These are phyloP conservation scores for Tolypocladium album DNA, from an alignment of 2,329 filamentous ascomycete species.

Conservation along the genomic window DNA sequence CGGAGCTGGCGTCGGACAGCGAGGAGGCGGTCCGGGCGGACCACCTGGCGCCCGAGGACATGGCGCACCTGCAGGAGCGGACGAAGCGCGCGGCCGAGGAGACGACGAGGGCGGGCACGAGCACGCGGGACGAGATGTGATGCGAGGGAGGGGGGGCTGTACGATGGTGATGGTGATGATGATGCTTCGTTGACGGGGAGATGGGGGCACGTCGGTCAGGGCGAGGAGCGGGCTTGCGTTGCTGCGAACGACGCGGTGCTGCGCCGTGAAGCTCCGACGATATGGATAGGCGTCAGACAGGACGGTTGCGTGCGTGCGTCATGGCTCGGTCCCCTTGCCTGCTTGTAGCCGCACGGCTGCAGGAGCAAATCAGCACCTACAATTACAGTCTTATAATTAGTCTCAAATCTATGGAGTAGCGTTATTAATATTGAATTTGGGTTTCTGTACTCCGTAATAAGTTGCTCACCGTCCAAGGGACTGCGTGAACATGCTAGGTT, in stretches of 20 bases:
- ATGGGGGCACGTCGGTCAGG: background rate
- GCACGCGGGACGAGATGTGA: conserved; percentile 32
- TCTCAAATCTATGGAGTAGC: too few relatives aligned
- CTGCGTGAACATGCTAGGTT: too few relatives aligned
- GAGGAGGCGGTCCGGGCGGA: conserved; percentile 69
- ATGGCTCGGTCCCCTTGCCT: background rate
- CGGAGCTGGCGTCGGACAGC: conserved; percentile 65
- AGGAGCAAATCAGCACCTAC: background rate
- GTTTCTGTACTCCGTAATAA: too few relatives aligned
- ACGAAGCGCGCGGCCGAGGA: conserved; percentile 43
- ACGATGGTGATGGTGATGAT: background rate
- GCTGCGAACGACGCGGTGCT: too few relatives aligned
- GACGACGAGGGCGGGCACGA: conserved; percentile 35
- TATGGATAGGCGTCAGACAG: background rate
- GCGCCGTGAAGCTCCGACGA: background rate
- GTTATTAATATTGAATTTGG: too few relatives aligned
- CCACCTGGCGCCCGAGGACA: conserved; percentile 29
- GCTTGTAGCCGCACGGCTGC: background rate
- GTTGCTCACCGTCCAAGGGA: too few relatives aligned
- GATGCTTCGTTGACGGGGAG: background rate
- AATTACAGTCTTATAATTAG: too few relatives aligned
- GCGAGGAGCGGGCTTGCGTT: background rate
- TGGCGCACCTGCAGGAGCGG: conserved; percentile 43
- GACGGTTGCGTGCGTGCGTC: background rate
- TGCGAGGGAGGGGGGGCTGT: conserved; percentile 20